Percentiles rank a stretch among this genome's conserved stretches.
Conservation (phyloP, 352 stramenopile genomes). For the Pythium scleroteichum region DNA sequence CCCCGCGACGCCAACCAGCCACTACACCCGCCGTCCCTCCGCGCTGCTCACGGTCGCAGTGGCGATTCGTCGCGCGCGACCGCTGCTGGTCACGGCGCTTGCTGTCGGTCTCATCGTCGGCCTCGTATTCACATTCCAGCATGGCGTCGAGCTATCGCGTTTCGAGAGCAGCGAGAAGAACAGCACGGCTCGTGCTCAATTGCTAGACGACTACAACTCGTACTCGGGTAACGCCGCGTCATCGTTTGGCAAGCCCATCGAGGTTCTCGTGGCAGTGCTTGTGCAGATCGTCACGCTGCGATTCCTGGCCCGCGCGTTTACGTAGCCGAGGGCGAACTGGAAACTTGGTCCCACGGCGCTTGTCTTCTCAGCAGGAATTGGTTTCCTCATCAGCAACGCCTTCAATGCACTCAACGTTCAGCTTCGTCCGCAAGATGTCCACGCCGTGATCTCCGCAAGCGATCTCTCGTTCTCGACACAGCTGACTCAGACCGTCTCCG, state of each 20-base stretch:
- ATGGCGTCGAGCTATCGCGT: conserved; percentile 16
- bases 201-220: conserved; percentile 27
- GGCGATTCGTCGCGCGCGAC: not conserved
- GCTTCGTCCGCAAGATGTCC: not conserved
- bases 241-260: not conserved
- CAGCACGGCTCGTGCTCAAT: conserved; percentile 2
- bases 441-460: not conserved
- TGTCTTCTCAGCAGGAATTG: not conserved
- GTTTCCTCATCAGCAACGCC: conserved; percentile 12
- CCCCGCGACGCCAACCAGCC: not conserved
- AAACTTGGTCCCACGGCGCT: not conserved
- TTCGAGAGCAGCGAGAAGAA: conserved; percentile 12
- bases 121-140: not conserved
- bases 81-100: not conserved
- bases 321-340: not conserved
- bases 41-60: conserved; percentile 5
- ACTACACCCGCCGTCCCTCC: no score
- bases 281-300: conserved; percentile 8
- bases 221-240: conserved; percentile 11
- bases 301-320: conserved; percentile 7
- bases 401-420: conserved; percentile 22
- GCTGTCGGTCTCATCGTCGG: conserved; percentile 10
- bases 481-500: not conserved
- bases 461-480: conserved; percentile 1
- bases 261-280: conserved; percentile 4